A percentile compares a stretch with the other conserved stretches of the same genome.
Conservation (phyloP, 2,329 filamentous ascomycete species). For the Colletotrichum eremochloae region DNA sequence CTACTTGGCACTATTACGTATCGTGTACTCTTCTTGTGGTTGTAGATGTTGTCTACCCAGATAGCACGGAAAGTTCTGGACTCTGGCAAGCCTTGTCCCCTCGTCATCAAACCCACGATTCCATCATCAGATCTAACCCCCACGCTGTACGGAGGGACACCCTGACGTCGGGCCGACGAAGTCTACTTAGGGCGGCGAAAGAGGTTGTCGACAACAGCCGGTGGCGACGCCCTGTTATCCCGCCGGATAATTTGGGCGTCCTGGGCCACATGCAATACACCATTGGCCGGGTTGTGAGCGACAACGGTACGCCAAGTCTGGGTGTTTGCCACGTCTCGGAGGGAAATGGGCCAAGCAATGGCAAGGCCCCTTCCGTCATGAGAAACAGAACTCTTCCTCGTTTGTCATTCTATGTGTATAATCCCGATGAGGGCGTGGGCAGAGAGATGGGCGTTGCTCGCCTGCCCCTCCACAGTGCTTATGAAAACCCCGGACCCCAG, state of each 20-base stretch:
- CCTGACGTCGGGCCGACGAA: neutral
- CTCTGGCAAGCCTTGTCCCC: neutral
- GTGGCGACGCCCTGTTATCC: neutral
- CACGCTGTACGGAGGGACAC: neutral
- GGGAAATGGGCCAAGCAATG: too few species aligned
- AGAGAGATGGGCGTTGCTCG: neutral
- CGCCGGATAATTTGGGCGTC: neutral
- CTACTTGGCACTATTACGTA: neutral
- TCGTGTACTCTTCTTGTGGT: neutral
- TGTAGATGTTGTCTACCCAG: neutral
- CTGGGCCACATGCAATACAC: neutral
- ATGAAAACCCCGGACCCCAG: slow-evolving; percentile 3
- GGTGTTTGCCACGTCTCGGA: neutral
- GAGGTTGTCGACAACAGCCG: neutral
- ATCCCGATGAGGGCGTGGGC: neutral
- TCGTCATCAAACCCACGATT: neutral
- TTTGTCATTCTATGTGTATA: neutral
- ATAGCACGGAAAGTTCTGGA: neutral
- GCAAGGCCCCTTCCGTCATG: too few species aligned
- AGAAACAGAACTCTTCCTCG: too few species aligned
- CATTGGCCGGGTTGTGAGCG: neutral
- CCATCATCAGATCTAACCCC: neutral
- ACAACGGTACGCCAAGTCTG: neutral
- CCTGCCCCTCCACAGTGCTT: neutral
- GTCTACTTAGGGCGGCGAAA: too few species aligned